Evolutionary conservation across 805 yeast genomes (phyloP).

Genomic region (Martiniozyma abietophila): DNA sequence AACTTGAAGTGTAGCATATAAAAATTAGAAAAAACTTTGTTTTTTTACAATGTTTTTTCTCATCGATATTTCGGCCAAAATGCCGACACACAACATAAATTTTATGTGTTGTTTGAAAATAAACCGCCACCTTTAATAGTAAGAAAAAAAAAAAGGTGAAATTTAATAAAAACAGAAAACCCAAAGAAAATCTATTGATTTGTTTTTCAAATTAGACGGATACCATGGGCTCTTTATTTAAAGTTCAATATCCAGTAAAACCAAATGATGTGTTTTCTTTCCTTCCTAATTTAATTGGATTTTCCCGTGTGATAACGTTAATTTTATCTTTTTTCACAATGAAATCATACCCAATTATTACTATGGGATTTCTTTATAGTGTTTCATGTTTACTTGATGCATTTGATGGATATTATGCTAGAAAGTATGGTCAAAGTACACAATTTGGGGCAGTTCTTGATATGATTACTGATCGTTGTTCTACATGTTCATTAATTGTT

Average conservation of each 20-base stretch:
- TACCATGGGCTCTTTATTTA: slow-evolving; percentile 1
- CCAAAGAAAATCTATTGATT: too few relatives aligned
- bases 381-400: slow-evolving; percentile 92
- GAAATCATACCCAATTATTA: slow-evolving; percentile 74
- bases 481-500: slow-evolving; percentile 89
- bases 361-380: slow-evolving; percentile 65
- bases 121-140: too few relatives aligned
- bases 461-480: slow-evolving; percentile 98
- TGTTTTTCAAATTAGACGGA: too few relatives aligned
- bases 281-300: slow-evolving; percentile 90
- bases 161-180: too few relatives aligned
- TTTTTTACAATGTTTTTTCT: too few relatives aligned
- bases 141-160: too few relatives aligned
- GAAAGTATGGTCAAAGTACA: slow-evolving; percentile 81
- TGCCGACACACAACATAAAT: too few relatives aligned
- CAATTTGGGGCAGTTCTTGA: slow-evolving; percentile 94
- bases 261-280: slow-evolving; percentile 50
- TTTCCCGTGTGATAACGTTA: slow-evolving; percentile 74
- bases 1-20: too few relatives aligned
- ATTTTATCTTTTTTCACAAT: slow-evolving; percentile 70
- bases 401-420: slow-evolving; percentile 91
- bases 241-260: slow-evolving; percentile 10
- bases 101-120: too few relatives aligned
- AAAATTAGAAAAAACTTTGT: too few relatives aligned
- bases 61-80: too few relatives aligned